Evolutionary conservation across 345 rosid genomes (phyloP).

Genomic region (Diplotaxis tenuifolia): DNA sequence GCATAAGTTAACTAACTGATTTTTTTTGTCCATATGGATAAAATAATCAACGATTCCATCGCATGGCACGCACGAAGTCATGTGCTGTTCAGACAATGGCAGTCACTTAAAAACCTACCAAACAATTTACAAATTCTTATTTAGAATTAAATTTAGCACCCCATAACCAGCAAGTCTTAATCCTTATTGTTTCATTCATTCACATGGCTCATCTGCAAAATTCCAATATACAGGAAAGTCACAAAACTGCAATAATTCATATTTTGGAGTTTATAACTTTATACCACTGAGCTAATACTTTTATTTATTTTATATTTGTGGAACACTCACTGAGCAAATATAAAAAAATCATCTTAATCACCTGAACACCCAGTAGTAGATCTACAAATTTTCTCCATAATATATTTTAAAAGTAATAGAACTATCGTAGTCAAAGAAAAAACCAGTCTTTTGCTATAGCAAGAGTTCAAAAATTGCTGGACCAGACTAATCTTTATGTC

Average conservation of each 20-base stretch:
- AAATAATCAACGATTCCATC: not conserved
- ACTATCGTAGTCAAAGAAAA: constrained; percentile 4
- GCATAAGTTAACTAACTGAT: not conserved
- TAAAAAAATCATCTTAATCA: not conserved
- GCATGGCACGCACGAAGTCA: constrained; percentile 32
- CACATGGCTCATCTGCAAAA: not conserved
- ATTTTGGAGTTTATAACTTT: not conserved
- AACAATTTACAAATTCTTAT: not conserved
- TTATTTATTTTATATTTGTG: too few relatives aligned
- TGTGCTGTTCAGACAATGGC: constrained; percentile 14
- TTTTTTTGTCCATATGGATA: not conserved
- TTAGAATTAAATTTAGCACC: not conserved
- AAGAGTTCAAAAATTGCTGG: not conserved
- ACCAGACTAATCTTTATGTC: constrained; percentile 25
- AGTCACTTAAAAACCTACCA: constrained; percentile 4
- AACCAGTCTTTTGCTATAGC: not conserved
- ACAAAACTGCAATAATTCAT: not conserved
- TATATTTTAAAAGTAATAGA: constrained; percentile 2
- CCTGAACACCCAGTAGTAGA: constrained; percentile 1
- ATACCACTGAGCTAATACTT: not conserved
- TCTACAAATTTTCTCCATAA: not conserved
- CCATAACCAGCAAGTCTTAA: too few relatives aligned
- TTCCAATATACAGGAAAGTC: not conserved
- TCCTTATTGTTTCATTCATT: not conserved
- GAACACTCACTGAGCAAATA: too few relatives aligned